phyloP scores from a whole-genome alignment of 805 yeast genomes.

The Monosporozyma aerobia region DNA sequence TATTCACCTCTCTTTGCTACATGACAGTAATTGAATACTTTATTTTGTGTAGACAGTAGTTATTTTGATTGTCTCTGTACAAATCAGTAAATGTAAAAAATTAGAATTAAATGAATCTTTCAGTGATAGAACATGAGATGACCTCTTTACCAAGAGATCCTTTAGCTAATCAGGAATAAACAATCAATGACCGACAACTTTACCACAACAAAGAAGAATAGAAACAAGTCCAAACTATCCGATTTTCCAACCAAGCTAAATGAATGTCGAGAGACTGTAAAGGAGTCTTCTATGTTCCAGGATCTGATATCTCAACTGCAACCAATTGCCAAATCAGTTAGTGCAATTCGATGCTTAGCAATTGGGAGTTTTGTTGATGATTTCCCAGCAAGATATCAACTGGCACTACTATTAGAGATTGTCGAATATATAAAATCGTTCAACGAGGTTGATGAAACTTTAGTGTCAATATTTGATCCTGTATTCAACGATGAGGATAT shows the following conservation, averaged over 20 bases:
- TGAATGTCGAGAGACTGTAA: constrained; percentile 16
- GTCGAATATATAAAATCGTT: constrained; percentile 13
- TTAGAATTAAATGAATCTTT: neutral
- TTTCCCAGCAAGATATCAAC: constrained; percentile 53
- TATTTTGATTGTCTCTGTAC: neutral
- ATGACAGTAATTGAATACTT: neutral
- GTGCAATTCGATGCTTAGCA: constrained; percentile 54
- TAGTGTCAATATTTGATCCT: constrained; percentile 58
- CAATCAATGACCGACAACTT: neutral
- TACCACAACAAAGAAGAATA: neutral
- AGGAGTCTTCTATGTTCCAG: constrained; percentile 23
- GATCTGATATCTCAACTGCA: constrained; percentile 17
- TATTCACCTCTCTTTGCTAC: neutral
- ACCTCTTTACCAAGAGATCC: neutral
- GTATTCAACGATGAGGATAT: constrained; percentile 42
- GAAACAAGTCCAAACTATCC: neutral
- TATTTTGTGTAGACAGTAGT: neutral
- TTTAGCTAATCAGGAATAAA: neutral
- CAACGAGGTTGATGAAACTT: neutral
- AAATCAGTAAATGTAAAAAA: neutral
- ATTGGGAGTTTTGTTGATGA: constrained; percentile 58
- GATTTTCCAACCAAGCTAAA: constrained; percentile 7
- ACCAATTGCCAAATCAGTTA: constrained; percentile 7
- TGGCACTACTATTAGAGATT: constrained; percentile 47
- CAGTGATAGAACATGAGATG: neutral